These are phyloP conservation scores for Eutypa lata DNA, from an alignment of 2,329 filamentous ascomycete genomes.

Conservation along the genomic window DNA sequence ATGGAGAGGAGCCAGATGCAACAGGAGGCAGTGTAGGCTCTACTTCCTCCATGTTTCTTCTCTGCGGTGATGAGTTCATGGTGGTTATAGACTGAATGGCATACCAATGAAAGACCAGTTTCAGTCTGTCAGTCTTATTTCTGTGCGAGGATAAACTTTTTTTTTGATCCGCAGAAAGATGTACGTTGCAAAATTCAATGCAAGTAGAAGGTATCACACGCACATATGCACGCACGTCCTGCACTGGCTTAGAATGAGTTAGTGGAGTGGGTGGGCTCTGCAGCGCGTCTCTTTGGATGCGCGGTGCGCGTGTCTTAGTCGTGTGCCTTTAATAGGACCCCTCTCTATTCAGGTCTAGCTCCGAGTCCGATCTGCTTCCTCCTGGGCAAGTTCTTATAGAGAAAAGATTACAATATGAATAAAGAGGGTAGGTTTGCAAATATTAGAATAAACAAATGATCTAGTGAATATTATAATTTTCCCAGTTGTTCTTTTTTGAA, in stretches of 20 bases:
- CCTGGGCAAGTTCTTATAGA: not conserved
- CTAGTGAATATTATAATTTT: not conserved
- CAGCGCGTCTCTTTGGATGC: not conserved
- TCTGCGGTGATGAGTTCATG: slow-evolving; percentile 25
- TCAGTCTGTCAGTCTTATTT: too few relatives aligned
- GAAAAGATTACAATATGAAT: too few relatives aligned
- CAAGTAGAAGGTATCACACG: not conserved
- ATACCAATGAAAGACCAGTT: slow-evolving; percentile 13
- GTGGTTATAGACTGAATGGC: slow-evolving; percentile 16
- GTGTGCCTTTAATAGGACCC: not conserved
- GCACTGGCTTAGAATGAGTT: not conserved
- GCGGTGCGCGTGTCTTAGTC: not conserved
- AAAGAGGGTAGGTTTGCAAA: not conserved
- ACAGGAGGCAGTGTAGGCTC: slow-evolving; percentile 34
- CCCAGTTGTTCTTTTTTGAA: too few relatives aligned
- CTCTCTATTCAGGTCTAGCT: not conserved
- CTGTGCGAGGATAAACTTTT: slow-evolving; percentile 3
- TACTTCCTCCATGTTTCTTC: slow-evolving; percentile 19
- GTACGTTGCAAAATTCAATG: not conserved
- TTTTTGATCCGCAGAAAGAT: too few relatives aligned
- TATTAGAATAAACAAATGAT: not conserved
- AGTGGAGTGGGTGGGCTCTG: not conserved
- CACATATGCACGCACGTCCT: not conserved
- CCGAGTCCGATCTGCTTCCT: not conserved
- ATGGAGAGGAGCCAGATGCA: slow-evolving; percentile 11